phyloP scores from a whole-genome alignment of 345 rosid genomes.

The Clarkia xantiana region DNA sequence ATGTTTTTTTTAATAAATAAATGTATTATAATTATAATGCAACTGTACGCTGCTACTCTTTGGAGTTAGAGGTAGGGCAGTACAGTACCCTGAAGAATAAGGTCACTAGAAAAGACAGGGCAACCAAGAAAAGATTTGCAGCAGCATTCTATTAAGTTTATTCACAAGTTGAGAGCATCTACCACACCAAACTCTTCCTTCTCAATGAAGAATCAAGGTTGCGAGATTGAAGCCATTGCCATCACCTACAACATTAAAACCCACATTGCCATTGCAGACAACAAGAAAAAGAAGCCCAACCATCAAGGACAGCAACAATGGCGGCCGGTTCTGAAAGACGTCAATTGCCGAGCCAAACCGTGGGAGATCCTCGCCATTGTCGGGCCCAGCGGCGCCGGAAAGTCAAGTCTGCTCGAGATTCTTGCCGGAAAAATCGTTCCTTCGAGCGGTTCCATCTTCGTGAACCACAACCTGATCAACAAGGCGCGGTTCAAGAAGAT shows the following conservation, averaged over 20 bases:
- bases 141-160: no score
- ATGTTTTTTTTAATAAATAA: no score
- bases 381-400: slow-evolving; percentile 97
- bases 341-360: slow-evolving; percentile 73
- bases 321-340: slow-evolving; percentile 50
- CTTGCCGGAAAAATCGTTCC: slow-evolving; percentile 57
- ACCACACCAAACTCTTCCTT: background rate
- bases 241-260: slow-evolving; percentile 46
- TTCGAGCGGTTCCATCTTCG: slow-evolving; percentile 44
- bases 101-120: no score
- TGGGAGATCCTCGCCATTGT: slow-evolving; percentile 91
- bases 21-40: no score
- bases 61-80: no score
- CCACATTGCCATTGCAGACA: slow-evolving; percentile 13
- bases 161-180: no score
- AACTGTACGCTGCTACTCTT: no score
- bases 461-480: slow-evolving; percentile 47
- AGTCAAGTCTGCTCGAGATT: slow-evolving; percentile 73
- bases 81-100: no score
- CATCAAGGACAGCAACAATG: slow-evolving; percentile 14
- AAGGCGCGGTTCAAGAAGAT: slow-evolving; percentile 54
- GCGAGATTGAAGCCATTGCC: slow-evolving; percentile 67
- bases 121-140: no score
- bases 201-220: slow-evolving; percentile 74
- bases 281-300: slow-evolving; percentile 11